Base-by-base conservation (phyloP, 371 early-diverging fungal genomes). In the Blastocladiella emersonii region DNA sequence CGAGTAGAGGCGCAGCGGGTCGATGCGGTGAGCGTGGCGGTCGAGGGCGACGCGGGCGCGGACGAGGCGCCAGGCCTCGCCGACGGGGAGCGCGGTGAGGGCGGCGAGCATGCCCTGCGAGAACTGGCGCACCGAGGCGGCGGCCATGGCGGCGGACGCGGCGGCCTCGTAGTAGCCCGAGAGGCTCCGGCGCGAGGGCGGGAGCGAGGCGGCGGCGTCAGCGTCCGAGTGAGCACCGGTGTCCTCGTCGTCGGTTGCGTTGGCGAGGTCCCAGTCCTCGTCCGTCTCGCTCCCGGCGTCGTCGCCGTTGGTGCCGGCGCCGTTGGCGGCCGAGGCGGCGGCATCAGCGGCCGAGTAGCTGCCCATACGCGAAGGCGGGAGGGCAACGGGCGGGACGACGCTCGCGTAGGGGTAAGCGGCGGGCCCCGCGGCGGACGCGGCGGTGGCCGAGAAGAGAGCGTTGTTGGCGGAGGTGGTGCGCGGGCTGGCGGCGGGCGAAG, bases 171-270 rank as follows among this genome's bases (percentile, higher is more conserved):
- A 27, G n/a, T 44, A 43, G 12, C 7, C 61, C 27, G 17, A 30
- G 36, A 8, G 30, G 8, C 57, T 37, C 21, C 39, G 61, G 19
- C 61, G 15, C 6, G 4, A n/a, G 12, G 19, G 53, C 25, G n/a
- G 62, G 44, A 49, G n/a, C 25, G 65, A 57, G 41, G 66, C 64
- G 49, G 30, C 64, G 37, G 67, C 71, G 21, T 71, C 71, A 41
- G 67, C 71, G n/a, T 71, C 71, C 43, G 68, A 68, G 56, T 67
- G 65, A 62, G 67, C 71, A 5, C 66, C 65, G 41, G 68, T 67
- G 23, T 65, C 68, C 7, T 71, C 69, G 34, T 71, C 71, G 45
- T 71, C 71, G 0, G 34, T 62, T 39, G 66, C 69, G 25, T 68
- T 65, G 21, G 57, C 61, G 0, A 69, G 69, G 61, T 68, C 67